Base-by-base conservation (phyloP, 2,329 filamentous ascomycete species). In the Chaetomiaceae sp. region DNA sequence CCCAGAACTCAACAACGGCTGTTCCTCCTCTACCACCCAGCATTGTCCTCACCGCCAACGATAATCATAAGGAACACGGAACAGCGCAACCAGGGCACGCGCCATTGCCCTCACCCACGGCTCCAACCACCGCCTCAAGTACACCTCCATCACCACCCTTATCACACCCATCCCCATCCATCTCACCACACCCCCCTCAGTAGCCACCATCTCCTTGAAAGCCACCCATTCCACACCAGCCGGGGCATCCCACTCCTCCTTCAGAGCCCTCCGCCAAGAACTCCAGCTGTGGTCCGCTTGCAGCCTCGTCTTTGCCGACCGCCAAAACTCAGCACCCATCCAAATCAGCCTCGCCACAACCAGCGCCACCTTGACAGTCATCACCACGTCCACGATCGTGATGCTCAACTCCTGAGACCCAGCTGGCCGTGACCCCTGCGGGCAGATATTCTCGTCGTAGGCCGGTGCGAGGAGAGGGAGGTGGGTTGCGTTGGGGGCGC, bases 391-490 rank as follows among this genome's bases (percentile, higher is more conserved):
- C 27, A 75, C 57, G 20, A 65, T 65, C 1, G 72, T 75, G 49
- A 74, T 70, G 22, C 71, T 74, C 6, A 70, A 74, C 22, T 74
- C 71, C 54, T 72, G 66, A 48, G 71, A 74, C 20, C 72, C 72
- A 1, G 75, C 55, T 1, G 68, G 66, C 7, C 59, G 64, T 19
- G 71, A 71, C 71, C 71, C 74, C 55, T 79, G 70, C 6, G 80
- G 80, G 58, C 80, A 83, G 9, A 81, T 69, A 46, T 76, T 65
- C 37, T 74, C 67, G 52, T 80, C 69, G 61, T 71, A 75, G 2
- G 75, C 72, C 2, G 79, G 80, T 2, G 78, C 78, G 15, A 82
- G 67, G 27, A 78, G 62, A 1, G 72, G 76, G 9, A 80, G 63
- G 0, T 57, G 51, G 53, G 75, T 65, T 15, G 69, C 66, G 56